Percentiles rank a stretch among this genome's conserved stretches.
Conservation (phyloP, 805 yeast species). For the Schizosaccharomyces lindneri region DNA sequence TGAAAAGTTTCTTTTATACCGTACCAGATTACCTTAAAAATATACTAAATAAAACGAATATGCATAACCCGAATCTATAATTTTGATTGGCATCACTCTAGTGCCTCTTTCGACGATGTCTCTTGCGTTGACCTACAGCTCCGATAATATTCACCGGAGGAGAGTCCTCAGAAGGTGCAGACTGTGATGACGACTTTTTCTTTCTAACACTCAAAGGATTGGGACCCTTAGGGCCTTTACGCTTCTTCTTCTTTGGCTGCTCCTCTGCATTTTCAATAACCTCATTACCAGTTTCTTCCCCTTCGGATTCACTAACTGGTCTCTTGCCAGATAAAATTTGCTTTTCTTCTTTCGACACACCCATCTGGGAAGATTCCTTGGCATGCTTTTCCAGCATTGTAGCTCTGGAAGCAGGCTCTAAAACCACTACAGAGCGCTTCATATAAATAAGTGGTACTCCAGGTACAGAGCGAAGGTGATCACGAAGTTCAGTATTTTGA, state of each 20-base stretch:
- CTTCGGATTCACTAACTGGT: conserved; percentile 5
- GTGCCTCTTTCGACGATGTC: background rate
- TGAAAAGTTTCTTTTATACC: too few species aligned
- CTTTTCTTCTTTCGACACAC: conserved; percentile 47
- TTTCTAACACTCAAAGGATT: conserved; percentile 79
- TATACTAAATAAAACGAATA: background rate
- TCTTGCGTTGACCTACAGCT: background rate
- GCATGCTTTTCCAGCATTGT: conserved; percentile 25
- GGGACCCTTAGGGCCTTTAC: conserved; percentile 41
- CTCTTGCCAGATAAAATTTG: conserved; percentile 10
- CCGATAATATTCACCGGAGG: background rate
- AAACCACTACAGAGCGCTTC: conserved; percentile 76
- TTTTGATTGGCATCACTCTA: background rate
- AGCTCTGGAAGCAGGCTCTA: conserved; percentile 76
- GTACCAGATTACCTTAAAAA: too few species aligned
- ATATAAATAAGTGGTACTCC: conserved; percentile 77
- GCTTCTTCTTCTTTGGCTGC: background rate
- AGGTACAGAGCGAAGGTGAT: conserved; percentile 45
- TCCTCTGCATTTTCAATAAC: conserved; percentile 7
- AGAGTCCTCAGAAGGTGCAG: background rate
- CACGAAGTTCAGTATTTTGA: conserved; percentile 48
- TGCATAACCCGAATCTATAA: background rate
- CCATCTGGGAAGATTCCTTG: conserved; percentile 42
- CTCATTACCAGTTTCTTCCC: conserved; percentile 8
- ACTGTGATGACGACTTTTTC: conserved; percentile 17